Conservation (phyloP, 495 filamentous ascomycete genomes). For the Penicillium cinerascens region DNA sequence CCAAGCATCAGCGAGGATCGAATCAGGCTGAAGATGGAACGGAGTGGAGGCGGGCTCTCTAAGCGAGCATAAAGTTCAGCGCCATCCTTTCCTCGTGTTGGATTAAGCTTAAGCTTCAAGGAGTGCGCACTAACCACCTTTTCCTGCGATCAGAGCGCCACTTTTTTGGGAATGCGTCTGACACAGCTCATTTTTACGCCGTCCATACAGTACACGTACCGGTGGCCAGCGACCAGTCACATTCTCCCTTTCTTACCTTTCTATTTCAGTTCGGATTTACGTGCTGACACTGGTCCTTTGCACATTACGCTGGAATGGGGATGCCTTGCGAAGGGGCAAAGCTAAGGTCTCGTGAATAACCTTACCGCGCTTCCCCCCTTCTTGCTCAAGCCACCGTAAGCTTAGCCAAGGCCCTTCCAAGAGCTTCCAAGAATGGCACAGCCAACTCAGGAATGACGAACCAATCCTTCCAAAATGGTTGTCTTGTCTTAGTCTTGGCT, state of each 20-base stretch:
- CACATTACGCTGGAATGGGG: conserved; percentile 21
- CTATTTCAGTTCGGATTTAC: background rate
- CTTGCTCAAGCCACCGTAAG: conserved; percentile 24
- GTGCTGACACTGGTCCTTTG: background rate
- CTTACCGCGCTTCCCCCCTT: conserved; percentile 13
- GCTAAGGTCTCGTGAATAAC: conserved; percentile 20
- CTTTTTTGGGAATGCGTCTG: conserved; percentile 24
- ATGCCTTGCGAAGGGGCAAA: conserved; percentile 21
- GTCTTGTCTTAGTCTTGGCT: background rate
- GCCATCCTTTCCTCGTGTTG: conserved; percentile 43
- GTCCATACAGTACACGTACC: background rate
- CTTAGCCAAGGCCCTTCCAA: conserved; percentile 22
- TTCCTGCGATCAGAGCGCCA: conserved; percentile 39
- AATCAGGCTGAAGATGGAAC: conserved; percentile 11
- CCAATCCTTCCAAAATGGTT: background rate
- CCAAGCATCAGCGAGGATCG: conserved; percentile 12
- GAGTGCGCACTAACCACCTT: conserved; percentile 41
- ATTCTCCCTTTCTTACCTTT: background rate
- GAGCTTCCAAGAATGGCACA: conserved; percentile 15
- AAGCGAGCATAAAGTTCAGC: conserved; percentile 46
- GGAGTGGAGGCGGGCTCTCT: conserved; percentile 22
- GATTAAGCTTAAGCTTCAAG: conserved; percentile 52
- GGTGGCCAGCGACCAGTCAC: background rate
- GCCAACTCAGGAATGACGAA: conserved; percentile 5
- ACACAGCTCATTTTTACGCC: conserved; percentile 23